A percentile compares a stretch with the other conserved stretches of the same genome.
Evolutionary conservation across 805 yeast genomes (phyloP).

Genomic region (Spathaspora girioi): DNA sequence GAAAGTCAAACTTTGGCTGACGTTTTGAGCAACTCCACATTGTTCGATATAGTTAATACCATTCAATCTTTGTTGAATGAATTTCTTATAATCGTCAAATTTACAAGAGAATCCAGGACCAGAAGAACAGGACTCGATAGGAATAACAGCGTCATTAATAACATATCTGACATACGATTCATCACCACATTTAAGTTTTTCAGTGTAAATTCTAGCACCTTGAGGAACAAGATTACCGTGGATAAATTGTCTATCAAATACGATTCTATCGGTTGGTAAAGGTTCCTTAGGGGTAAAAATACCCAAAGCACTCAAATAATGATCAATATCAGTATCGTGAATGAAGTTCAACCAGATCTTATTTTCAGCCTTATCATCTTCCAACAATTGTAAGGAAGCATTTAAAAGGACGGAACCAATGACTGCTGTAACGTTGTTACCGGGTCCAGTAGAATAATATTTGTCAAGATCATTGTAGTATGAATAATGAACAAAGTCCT

Average conservation of each 20-base stretch:
- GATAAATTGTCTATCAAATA: slow-evolving; percentile 19
- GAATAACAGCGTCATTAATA: slow-evolving; percentile 53
- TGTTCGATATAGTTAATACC: slow-evolving; percentile 10
- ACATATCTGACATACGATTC: slow-evolving; percentile 45
- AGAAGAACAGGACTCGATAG: slow-evolving; percentile 42
- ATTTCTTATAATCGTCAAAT: slow-evolving; percentile 7
- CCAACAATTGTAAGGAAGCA: slow-evolving; percentile 42
- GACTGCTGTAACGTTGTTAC: slow-evolving; percentile 50
- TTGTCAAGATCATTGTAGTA: slow-evolving; percentile 54
- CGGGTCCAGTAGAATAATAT: slow-evolving; percentile 60
- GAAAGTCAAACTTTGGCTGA: slow-evolving; percentile 14
- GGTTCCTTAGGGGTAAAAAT: slow-evolving; percentile 38
- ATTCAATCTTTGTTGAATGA: slow-evolving; percentile 8
- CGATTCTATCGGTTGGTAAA: slow-evolving; percentile 33
- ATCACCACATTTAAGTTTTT: slow-evolving; percentile 43
- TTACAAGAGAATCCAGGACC: slow-evolving; percentile 55
- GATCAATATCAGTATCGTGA: slow-evolving; percentile 63
- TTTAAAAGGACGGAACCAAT: slow-evolving; percentile 53
- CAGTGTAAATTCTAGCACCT: slow-evolving; percentile 53
- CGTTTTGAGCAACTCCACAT: slow-evolving; percentile 12
- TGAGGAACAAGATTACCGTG: slow-evolving; percentile 49
- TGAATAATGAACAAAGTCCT: slow-evolving; percentile 58
- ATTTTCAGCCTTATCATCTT: slow-evolving; percentile 31
- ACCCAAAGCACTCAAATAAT: slow-evolving; percentile 60
- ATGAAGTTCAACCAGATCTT: slow-evolving; percentile 63